Percentiles rank a stretch among this genome's conserved stretches.
Evolutionary conservation across 2,329 filamentous ascomycete genomes (phyloP).

Genomic region (Aureobasidium sp.): DNA sequence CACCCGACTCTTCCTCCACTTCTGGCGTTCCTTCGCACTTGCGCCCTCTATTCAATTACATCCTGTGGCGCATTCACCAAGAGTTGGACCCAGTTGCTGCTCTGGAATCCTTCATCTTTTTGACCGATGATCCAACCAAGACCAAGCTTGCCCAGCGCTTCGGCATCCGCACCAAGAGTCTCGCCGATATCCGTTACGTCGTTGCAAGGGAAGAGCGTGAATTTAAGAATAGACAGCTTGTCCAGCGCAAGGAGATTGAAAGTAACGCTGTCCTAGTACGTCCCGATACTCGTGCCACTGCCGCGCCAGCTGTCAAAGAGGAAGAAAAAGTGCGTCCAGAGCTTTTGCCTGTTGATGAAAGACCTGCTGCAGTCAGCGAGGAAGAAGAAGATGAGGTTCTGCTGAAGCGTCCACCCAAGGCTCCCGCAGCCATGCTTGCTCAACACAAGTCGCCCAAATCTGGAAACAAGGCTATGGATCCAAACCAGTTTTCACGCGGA

Average conservation of each 20-base stretch:
- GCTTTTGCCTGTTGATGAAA: slow-evolving; percentile 13
- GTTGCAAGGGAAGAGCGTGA: slow-evolving; percentile 41
- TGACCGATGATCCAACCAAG: slow-evolving; percentile 41
- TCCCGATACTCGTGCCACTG: neutral
- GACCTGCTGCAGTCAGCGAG: slow-evolving; percentile 1
- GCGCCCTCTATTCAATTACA: slow-evolving; percentile 42
- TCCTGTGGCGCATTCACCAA: slow-evolving; percentile 43
- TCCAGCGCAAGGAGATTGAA: slow-evolving; percentile 18
- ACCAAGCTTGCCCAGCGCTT: slow-evolving; percentile 39
- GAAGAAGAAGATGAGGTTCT: slow-evolving; percentile 18
- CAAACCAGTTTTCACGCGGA: slow-evolving; percentile 38
- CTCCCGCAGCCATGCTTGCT: slow-evolving; percentile 24
- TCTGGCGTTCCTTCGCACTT: slow-evolving; percentile 17
- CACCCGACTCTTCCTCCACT: neutral
- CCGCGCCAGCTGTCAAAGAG: neutral
- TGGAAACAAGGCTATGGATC: slow-evolving; percentile 30
- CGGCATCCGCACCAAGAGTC: slow-evolving; percentile 40
- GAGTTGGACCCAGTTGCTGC: slow-evolving; percentile 38
- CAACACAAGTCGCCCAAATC: slow-evolving; percentile 15
- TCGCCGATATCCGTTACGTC: slow-evolving; percentile 42
- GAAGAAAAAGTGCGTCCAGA: neutral
- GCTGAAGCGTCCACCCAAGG: slow-evolving; percentile 23
- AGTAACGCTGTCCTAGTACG: neutral
- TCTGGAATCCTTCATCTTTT: slow-evolving; percentile 42
- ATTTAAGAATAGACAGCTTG: slow-evolving; percentile 27